Conservation (phyloP, 2,329 filamentous ascomycete species). For the Gyromitra esculenta region DNA sequence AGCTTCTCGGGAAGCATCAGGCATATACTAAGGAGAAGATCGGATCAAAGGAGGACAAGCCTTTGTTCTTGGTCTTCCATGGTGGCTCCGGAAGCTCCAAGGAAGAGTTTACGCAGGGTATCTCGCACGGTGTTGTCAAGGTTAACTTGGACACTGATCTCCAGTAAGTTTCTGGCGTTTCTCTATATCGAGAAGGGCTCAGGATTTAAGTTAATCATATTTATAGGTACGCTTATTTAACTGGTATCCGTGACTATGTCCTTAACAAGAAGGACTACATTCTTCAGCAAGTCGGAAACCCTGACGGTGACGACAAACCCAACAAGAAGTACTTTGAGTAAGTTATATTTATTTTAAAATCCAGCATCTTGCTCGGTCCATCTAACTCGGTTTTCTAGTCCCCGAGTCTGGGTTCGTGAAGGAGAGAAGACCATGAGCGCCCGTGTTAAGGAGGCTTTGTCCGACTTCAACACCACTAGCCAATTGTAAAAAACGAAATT, state of each 20-base stretch:
- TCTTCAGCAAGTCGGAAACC: constrained; percentile 86
- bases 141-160: constrained; percentile 99
- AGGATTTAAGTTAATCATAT: constrained; percentile 6
- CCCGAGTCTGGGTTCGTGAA: constrained; percentile 93
- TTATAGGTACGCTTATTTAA: constrained; percentile 79
- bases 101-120: constrained; percentile 88
- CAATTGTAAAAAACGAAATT: constrained; percentile 70
- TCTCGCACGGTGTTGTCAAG: constrained; percentile 95
- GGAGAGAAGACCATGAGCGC: constrained; percentile 96
- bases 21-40: constrained; percentile 85
- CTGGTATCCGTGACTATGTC: constrained; percentile 93
- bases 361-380: background rate
- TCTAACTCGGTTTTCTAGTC: constrained; percentile 65
- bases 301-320: constrained; percentile 94
- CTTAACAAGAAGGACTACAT: constrained; percentile 95
- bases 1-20: constrained; percentile 97
- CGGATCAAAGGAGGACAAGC: constrained; percentile 78
- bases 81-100: constrained; percentile 92
- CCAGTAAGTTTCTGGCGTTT: constrained; percentile 65
- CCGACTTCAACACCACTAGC: constrained; percentile 88
- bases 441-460: constrained; percentile 81
- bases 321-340: constrained; percentile 94
- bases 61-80: constrained; percentile 99
- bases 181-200: background rate
- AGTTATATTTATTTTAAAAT: constrained; percentile 52